A percentile compares a stretch with the other conserved stretches of the same genome.
phyloP scores from a whole-genome alignment of 768 basidiomycete genomes.

The Trametes punicea region DNA sequence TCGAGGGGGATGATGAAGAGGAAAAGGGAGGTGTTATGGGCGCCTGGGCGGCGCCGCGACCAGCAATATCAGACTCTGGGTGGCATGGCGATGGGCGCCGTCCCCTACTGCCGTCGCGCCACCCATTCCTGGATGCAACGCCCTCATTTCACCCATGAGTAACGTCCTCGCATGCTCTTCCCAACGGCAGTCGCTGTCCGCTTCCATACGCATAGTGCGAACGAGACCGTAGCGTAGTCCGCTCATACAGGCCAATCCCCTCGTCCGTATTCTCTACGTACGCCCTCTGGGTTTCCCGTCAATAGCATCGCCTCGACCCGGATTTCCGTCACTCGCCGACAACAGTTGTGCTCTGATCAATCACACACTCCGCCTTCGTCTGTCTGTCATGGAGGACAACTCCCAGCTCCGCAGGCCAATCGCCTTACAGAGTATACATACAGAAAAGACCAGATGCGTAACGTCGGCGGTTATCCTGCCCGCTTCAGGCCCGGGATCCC shows the following conservation, averaged over 20 bases:
- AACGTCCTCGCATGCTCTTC: not conserved
- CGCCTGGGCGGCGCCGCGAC: not conserved
- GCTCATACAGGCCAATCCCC: not conserved
- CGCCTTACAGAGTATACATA: not conserved
- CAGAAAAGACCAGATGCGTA: not conserved
- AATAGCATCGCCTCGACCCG: slow-evolving; percentile 4
- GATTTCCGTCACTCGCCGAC: slow-evolving; percentile 6
- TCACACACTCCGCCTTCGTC: slow-evolving; percentile 6
- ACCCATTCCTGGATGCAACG: slow-evolving; percentile 6
- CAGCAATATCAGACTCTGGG: slow-evolving; percentile 15
- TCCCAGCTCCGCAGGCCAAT: slow-evolving; percentile 11
- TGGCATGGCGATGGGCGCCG: slow-evolving; percentile 16
- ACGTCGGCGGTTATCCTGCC: not conserved
- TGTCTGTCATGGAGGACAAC: not conserved
- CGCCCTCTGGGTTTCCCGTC: not conserved
- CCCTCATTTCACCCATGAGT: not conserved
- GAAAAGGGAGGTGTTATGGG: slow-evolving; percentile 13
- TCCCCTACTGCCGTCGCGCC: slow-evolving; percentile 1
- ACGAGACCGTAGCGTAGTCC: too few species aligned
- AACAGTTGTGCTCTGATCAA: slow-evolving; percentile 12
- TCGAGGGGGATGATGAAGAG: slow-evolving; percentile 17
- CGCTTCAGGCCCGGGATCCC: slow-evolving; percentile 7
- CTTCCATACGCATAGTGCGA: not conserved
- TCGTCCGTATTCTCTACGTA: not conserved
- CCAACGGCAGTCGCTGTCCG: not conserved